phyloP scores from a whole-genome alignment of 2,329 filamentous ascomycete species.

The Diplodia mutila region DNA sequence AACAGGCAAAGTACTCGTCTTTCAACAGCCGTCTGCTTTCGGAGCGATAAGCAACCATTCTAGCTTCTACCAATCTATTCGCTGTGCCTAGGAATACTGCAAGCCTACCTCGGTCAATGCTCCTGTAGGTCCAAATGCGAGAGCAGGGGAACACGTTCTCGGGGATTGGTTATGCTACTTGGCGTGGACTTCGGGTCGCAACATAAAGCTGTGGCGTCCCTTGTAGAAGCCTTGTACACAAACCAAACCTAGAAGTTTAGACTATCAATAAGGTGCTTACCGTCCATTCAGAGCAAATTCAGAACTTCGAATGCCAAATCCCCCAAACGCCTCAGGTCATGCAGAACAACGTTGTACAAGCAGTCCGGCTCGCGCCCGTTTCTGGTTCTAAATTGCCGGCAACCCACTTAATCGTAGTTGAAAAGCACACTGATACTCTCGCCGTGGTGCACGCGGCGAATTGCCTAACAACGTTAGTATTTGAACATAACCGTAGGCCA shows the following conservation, averaged over 20 bases:
- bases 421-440: conserved; percentile 98
- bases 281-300: background rate
- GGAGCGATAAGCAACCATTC: background rate
- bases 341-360: conserved; percentile 25
- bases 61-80: conserved; percentile 8
- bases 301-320: background rate
- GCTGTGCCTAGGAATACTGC: background rate
- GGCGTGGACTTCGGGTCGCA: background rate
- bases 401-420: conserved; percentile 67
- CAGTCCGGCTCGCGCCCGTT: conserved; percentile 2
- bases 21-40: background rate
- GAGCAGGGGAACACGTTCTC: background rate
- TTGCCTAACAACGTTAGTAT: conserved; percentile 60
- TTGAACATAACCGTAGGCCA: background rate
- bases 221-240: background rate
- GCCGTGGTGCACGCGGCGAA: conserved; percentile 93
- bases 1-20: background rate
- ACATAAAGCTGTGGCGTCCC: background rate
- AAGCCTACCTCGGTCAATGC: background rate
- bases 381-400: background rate
- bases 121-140: background rate
- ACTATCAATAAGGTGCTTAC: conserved; percentile 7
- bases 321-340: conserved; percentile 25
- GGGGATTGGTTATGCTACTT: background rate
- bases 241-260: conserved; percentile 10